Evolutionary conservation across 2,329 filamentous ascomycete species (phyloP).

Genomic region (Monosporascus sp.): DNA sequence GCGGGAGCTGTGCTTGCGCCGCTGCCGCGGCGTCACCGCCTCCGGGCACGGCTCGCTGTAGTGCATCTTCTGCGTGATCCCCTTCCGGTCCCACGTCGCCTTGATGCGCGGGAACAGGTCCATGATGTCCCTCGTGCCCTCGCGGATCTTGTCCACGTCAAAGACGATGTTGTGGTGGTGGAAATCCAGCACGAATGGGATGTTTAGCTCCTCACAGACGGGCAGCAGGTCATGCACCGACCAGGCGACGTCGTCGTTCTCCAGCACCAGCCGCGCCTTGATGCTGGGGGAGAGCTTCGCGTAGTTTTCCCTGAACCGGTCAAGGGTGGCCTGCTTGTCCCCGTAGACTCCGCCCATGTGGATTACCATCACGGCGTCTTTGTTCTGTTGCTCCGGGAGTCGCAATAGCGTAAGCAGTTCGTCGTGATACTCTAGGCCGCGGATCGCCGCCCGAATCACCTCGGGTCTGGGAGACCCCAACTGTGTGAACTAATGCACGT

Average conservation of each 20-base stretch:
- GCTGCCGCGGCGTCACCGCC: conserved; percentile 72
- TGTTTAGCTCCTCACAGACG: conserved; percentile 88
- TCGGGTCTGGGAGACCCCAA: conserved; percentile 74
- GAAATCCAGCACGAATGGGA: conserved; percentile 86
- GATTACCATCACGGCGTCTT: conserved; percentile 88
- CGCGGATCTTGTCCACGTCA: conserved; percentile 64
- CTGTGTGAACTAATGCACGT: conserved; percentile 65
- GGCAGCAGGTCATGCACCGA: conserved; percentile 88
- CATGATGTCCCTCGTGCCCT: conserved; percentile 80
- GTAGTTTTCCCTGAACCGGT: conserved; percentile 75
- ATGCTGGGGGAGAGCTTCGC: conserved; percentile 58
- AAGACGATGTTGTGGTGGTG: conserved; percentile 97
- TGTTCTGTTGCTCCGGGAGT: conserved; percentile 70
- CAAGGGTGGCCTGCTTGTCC: conserved; percentile 73
- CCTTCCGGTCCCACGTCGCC: conserved; percentile 77
- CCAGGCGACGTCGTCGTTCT: conserved; percentile 93
- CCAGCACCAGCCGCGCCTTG: conserved; percentile 77
- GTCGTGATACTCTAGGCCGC: conserved; percentile 83
- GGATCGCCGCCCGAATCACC: conserved; percentile 70
- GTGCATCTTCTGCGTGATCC: conserved; percentile 93
- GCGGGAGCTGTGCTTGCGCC: conserved; percentile 79
- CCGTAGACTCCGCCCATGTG: conserved; percentile 92
- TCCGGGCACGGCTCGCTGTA: conserved; percentile 76
- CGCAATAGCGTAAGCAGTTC: conserved; percentile 76
- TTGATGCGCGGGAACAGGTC: conserved; percentile 68